Evolutionary conservation across 805 yeast species (phyloP).

Genomic region (Lipomyces lipofer): DNA sequence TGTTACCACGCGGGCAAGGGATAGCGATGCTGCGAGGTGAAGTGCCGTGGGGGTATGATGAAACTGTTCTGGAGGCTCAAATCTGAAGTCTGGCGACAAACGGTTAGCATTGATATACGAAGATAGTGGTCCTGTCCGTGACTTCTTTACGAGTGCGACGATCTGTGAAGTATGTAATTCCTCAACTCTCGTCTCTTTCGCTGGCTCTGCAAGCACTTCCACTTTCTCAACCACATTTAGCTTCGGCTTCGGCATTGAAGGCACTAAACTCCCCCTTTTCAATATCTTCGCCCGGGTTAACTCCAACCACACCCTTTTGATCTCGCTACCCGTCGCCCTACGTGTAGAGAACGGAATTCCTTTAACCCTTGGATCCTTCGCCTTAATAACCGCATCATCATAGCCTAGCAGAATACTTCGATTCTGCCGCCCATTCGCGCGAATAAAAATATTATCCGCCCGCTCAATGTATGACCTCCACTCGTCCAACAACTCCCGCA

Average conservation of each 20-base stretch:
- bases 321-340: conserved; percentile 78
- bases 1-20: conserved; percentile 65
- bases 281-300: conserved; percentile 59
- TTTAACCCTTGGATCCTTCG: conserved; percentile 62
- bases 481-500: conserved; percentile 60
- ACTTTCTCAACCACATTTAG: neutral
- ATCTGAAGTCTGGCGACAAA: conserved; percentile 51
- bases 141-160: conserved; percentile 60
- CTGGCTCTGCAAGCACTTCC: conserved; percentile 30
- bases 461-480: conserved; percentile 65
- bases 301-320: conserved; percentile 81
- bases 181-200: conserved; percentile 37
- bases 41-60: conserved; percentile 67
- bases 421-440: conserved; percentile 76
- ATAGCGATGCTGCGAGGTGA: conserved; percentile 73
- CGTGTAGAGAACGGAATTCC: conserved; percentile 85
- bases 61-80: conserved; percentile 59
- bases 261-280: conserved; percentile 54
- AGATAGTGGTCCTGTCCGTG: conserved; percentile 73
- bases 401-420: conserved; percentile 66
- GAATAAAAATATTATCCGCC: conserved; percentile 70
- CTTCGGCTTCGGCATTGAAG: conserved; percentile 32
- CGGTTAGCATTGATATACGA: conserved; percentile 60
- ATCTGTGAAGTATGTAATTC: conserved; percentile 62
- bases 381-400: conserved; percentile 53